phyloP scores from a whole-genome alignment of 2,329 filamentous ascomycete genomes.

The Fusarium incarnatum region DNA sequence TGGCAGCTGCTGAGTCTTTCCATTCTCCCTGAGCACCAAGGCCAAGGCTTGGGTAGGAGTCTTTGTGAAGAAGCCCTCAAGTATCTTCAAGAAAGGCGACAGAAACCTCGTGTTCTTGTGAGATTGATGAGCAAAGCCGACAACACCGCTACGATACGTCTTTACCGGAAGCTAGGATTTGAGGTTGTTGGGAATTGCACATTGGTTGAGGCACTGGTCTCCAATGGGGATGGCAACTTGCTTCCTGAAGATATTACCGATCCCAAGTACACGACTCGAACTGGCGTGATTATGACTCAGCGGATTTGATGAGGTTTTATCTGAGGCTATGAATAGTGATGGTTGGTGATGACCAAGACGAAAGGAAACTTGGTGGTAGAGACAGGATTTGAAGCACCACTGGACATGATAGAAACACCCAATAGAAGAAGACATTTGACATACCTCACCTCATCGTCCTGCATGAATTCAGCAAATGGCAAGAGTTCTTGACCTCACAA shows the following conservation, averaged over 20 bases:
- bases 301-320: background rate
- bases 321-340: background rate
- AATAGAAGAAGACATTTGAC: background rate
- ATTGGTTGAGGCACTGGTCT: background rate
- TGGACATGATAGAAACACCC: background rate
- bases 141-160: background rate
- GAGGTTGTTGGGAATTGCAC: background rate
- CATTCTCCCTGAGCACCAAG: background rate
- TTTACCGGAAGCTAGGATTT: background rate
- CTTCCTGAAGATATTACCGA: background rate
- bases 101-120: background rate
- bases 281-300: background rate
- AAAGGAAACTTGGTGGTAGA: background rate
- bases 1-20: background rate
- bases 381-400: background rate
- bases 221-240: background rate
- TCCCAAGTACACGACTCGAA: background rate
- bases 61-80: background rate
- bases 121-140: background rate
- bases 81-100: background rate
- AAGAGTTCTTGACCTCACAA: background rate
- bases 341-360: background rate
- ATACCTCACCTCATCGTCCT: background rate
- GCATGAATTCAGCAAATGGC: background rate
- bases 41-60: background rate